phyloP scores from a whole-genome alignment of 495 filamentous ascomycete genomes.

The Penicillium tannophilum region DNA sequence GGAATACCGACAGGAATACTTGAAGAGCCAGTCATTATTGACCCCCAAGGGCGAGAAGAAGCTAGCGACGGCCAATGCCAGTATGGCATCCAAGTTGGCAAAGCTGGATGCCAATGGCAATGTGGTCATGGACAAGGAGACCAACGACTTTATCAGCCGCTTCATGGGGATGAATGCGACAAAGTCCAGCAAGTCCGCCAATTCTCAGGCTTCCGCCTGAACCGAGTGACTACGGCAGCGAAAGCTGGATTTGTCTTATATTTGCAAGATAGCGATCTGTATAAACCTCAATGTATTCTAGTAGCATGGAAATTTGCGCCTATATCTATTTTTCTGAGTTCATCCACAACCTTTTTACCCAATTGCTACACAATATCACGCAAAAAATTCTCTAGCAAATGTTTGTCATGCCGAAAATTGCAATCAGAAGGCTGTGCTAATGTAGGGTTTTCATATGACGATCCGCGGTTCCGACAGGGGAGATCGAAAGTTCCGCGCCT shows the following conservation, averaged over 20 bases:
- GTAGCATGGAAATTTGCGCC: slow-evolving; percentile 40
- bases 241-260: slow-evolving; percentile 6
- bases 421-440: background rate
- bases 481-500: slow-evolving; percentile 17
- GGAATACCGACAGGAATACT: slow-evolving; percentile 61
- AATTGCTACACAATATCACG: background rate
- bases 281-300: slow-evolving; percentile 44
- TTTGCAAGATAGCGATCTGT: slow-evolving; percentile 37
- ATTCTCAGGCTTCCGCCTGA: slow-evolving; percentile 14
- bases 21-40: slow-evolving; percentile 51
- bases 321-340: slow-evolving; percentile 14
- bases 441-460: slow-evolving; percentile 1
- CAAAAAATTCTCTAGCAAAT: background rate
- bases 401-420: background rate
- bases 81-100: slow-evolving; percentile 26
- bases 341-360: background rate
- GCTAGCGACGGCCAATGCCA: slow-evolving; percentile 26
- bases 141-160: slow-evolving; percentile 38
- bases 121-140: slow-evolving; percentile 34
- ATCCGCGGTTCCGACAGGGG: background rate
- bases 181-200: slow-evolving; percentile 10
- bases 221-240: background rate
- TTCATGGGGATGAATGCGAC: slow-evolving; percentile 35
- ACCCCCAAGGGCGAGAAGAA: slow-evolving; percentile 43
- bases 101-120: slow-evolving; percentile 40